Base-by-base conservation (phyloP, 148 eudicot genomes). In the Vaccinium corymbosum region DNA sequence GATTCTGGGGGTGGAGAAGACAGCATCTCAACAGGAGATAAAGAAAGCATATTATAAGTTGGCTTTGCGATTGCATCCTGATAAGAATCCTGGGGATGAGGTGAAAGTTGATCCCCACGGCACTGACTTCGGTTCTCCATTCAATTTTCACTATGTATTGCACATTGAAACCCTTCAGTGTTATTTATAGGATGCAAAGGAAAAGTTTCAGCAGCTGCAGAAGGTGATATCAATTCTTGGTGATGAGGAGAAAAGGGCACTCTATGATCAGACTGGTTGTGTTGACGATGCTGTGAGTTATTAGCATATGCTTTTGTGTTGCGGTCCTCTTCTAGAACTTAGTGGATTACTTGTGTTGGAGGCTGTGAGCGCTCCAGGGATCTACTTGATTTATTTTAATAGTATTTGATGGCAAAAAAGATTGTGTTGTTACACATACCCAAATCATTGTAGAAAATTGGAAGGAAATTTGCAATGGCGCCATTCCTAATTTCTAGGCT, bases 141-240 rank as follows among this genome's bases (percentile, higher is more conserved):
- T 42, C 57, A 16, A 19, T 32, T 49, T 25, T 75, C 29, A 29
- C 38, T 32, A 27, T 13, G 64, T 42, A 59, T 22, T 15, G n/a
- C 38, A 25, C 29, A 72, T 6, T 29, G 59, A 73, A 13, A 29
- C 66, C 16, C 14, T 66, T 74, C n/a, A 61, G 80, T n/a, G 9
- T 38, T 85, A 68, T 64, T 38, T 86, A 32, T 82, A 94, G 98
- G 92, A 90, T 56, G 99, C 98, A 81, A 97, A 97, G 83, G 99
- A 95, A 74, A 97, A 95, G 78, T 97, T 97, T 84, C 99, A 97
- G 86, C 98, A 95, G 85, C 89, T 97, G 89, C 99, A 97, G 86
- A 97, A 95, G 89, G 95, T 97, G 84, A 94, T 97, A 88, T 91
- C 98, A 13, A 92, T 97, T 81, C 98, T 97, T 76, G 99, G 99